A percentile compares a stretch with the other conserved stretches of the same genome.
Conservation (phyloP, 202 grass and related monocot species). For the Saccharum hybrid region DNA sequence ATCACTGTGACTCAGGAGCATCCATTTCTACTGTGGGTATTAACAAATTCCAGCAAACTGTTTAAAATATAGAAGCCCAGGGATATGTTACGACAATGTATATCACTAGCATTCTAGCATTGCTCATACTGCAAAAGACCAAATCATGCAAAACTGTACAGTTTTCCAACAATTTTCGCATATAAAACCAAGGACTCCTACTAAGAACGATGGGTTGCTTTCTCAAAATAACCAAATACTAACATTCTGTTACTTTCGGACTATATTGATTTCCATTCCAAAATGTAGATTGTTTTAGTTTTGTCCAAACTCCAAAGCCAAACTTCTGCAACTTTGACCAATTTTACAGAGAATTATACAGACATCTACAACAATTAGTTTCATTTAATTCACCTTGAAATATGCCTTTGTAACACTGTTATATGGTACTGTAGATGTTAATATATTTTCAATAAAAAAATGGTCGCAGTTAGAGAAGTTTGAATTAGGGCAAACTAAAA, state of each 20-base stretch:
- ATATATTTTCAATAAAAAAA: background rate
- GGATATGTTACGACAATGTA: background rate
- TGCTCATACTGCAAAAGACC: background rate
- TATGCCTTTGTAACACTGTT: background rate
- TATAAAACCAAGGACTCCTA: background rate
- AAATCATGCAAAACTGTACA: slow-evolving; percentile 4
- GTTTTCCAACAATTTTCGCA: slow-evolving; percentile 20
- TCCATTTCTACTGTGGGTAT: background rate
- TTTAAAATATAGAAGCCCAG: slow-evolving; percentile 11
- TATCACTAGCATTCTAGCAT: background rate
- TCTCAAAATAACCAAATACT: slow-evolving; percentile 26
- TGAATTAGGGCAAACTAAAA: background rate
- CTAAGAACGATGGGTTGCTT: slow-evolving; percentile 2
- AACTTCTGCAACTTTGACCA: background rate
- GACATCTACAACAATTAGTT: background rate
- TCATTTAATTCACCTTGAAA: background rate
- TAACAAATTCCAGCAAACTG: slow-evolving; percentile 20
- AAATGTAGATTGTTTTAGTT: background rate
- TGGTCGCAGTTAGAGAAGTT: background rate
- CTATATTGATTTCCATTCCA: background rate
- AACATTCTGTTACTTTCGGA: background rate
- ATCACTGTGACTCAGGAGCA: slow-evolving; percentile 12
- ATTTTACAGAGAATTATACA: background rate
- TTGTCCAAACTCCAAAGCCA: background rate
- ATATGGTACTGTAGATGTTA: background rate